A percentile compares a stretch with the other conserved stretches of the same genome.
Evolutionary conservation across 257 asterid genomes (phyloP).

Genomic region (Lycium barbarum): DNA sequence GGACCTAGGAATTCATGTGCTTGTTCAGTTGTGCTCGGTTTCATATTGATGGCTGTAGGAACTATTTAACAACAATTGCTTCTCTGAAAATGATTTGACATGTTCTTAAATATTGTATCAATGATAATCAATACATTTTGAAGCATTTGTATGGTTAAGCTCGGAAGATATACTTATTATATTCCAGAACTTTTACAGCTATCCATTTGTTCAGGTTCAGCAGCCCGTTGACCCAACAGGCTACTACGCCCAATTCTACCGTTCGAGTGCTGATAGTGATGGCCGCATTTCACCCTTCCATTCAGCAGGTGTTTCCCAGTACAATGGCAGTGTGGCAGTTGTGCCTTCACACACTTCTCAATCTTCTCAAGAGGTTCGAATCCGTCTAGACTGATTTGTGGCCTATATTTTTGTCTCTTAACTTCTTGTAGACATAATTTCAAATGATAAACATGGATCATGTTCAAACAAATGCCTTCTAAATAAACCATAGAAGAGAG

Average conservation of each 20-base stretch:
- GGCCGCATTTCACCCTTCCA: constrained; percentile 84
- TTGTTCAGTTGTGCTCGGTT: constrained; percentile 16
- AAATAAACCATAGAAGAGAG: background rate
- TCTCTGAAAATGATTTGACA: background rate
- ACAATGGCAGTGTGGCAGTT: constrained; percentile 62
- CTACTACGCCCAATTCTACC: constrained; percentile 79
- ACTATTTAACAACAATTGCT: background rate
- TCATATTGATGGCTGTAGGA: constrained; percentile 5
- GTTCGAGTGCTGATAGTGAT: constrained; percentile 65
- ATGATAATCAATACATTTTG: constrained; percentile 1
- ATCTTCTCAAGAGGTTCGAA: constrained; percentile 83
- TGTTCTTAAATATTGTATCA: background rate
- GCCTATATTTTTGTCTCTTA: constrained; percentile 2
- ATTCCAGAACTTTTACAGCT: constrained; percentile 12
- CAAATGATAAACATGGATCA: constrained; percentile 21
- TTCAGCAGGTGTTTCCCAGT: constrained; percentile 70
- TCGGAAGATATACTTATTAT: background rate
- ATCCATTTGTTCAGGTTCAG: constrained; percentile 58
- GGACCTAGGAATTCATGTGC: constrained; percentile 10
- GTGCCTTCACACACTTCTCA: constrained; percentile 74
- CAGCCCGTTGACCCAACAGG: constrained; percentile 78
- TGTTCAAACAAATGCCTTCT: constrained; percentile 1
- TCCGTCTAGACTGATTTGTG: constrained; percentile 1
- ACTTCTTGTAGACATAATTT: constrained; percentile 1
- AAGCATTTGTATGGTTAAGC: constrained; percentile 6